Base-by-base conservation (phyloP, 371 early-diverging fungal species). In the Nematocida major region DNA sequence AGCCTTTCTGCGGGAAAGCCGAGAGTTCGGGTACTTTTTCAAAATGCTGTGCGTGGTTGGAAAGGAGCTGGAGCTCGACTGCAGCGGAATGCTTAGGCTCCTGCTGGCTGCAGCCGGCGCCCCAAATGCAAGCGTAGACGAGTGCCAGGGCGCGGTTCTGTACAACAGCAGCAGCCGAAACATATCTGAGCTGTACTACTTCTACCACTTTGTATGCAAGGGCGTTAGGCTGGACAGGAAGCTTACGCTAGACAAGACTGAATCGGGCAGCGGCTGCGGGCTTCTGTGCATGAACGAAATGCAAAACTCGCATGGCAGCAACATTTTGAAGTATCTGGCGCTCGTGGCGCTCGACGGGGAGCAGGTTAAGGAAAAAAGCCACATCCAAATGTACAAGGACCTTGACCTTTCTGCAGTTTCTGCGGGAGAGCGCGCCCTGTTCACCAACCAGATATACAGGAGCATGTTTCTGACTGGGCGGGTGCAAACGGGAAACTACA, bases 381-480 rank as follows among this genome's bases (percentile, higher is more conserved):
- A 39, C 18, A 24, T n/a, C n/a, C 51, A 63, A 32, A 0, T 38
- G 20, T 73, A 69, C 38, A 38, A 9, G 38, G 49, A 43, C 15
- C 11, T 73, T 30, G 59, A 61, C 34, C 32, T 73, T 4, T 24
- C 62, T 22, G 18, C 32, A 9, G 13, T 63, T 20, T 22, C 65
- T 7, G 62, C 50, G n/a, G 32, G 26, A n/a, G 63, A 73, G 42
- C 11, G 53, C 24, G 49, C n/a, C 0, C 51, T 73, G 9, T 73
- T 73, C 30, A 36, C 49, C 30, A 73, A 73, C 34, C 76, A 73
- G 62, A 61, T 73, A 13, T 73, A 73, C 54, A 49, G 63, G 32
- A 65, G 30, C 1, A 62, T 73, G 3, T 73, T 73, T 53, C 65
- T 73, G 5, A 30, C 59, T 15, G 76, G 76, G 11, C 30, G 20